Conservation (phyloP, 2,329 filamentous ascomycete species). For the Colletotrichum falcatum region DNA sequence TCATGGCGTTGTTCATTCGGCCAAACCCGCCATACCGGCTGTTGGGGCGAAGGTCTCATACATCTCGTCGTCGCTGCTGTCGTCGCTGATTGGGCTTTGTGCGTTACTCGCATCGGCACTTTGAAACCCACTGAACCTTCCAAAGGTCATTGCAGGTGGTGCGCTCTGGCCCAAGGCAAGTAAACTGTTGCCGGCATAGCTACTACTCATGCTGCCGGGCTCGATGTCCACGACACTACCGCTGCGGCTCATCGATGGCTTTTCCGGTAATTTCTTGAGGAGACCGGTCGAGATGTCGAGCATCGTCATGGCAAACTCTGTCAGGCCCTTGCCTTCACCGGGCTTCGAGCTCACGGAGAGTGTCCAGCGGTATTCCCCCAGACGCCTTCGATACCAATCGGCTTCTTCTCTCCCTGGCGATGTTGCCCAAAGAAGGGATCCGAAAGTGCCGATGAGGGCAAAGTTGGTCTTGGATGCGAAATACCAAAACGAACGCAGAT, state of each 20-base stretch:
- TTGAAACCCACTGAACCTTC: slow-evolving; percentile 57
- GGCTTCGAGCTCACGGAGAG: slow-evolving; percentile 86
- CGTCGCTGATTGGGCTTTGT: slow-evolving; percentile 64
- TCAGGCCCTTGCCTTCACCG: slow-evolving; percentile 67
- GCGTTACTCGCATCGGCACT: slow-evolving; percentile 63
- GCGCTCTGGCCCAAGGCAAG: slow-evolving; percentile 39
- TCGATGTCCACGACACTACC: slow-evolving; percentile 63
- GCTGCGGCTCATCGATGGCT: slow-evolving; percentile 72
- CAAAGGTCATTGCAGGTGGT: slow-evolving; percentile 42
- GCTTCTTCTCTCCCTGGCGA: slow-evolving; percentile 89
- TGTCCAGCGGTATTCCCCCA: slow-evolving; percentile 95
- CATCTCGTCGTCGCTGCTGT: slow-evolving; percentile 68
- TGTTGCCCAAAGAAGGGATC: slow-evolving; percentile 88
- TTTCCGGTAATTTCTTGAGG: slow-evolving; percentile 77
- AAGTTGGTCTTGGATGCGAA: slow-evolving; percentile 92
- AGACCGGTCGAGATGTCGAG: slow-evolving; percentile 78
- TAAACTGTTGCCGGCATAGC: slow-evolving; percentile 47
- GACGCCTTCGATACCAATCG: slow-evolving; percentile 87
- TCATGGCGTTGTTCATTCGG: slow-evolving; percentile 38
- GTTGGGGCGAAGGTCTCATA: slow-evolving; percentile 59
- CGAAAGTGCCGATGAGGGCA: slow-evolving; percentile 94
- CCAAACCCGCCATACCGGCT: slow-evolving; percentile 49
- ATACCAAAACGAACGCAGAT: slow-evolving; percentile 93
- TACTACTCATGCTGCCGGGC: slow-evolving; percentile 48
- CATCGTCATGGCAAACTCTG: slow-evolving; percentile 81